Base-by-base conservation (phyloP, 306 rosid species). In the Hippophae gyantsensis region DNA sequence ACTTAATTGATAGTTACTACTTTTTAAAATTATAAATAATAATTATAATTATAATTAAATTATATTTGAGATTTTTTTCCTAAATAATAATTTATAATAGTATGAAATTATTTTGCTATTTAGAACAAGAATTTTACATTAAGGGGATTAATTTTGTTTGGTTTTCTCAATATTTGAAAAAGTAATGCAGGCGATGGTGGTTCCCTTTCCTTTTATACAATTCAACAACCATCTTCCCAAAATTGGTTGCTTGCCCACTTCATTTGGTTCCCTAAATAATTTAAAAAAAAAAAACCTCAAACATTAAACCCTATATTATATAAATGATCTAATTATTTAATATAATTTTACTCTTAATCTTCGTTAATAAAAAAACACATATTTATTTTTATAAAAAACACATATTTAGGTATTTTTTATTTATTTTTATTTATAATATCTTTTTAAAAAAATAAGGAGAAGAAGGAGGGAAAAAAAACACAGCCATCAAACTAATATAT, bases 191-290 rank as follows among this genome's bases (percentile, higher is more conserved):
- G 58, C 13, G 25, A 26, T 48, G 81, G 76, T 61, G 70, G 73
- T 72, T 73, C 47, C 72, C 55, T 57, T 60, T 51, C 67, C 69
- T 75, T 75, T 67, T 74, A 62, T 74, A 71, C 76, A 65, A 78
- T 69, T 75, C 78, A 79, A 77, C 88, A 48, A 75, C 81, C 83
- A 71, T 74, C 71, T 73, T 66, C 61, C 66, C 73, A 58, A 48
- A 48, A 82, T 69, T 71, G 84, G 86, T 81, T 76, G 88, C 81
- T 80, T 78, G 78, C 83, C 82, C 78, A 72, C 77, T 80, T 78
- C 84, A 68, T 68, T 68, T 40, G 68, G 69, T 72, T 32, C 38
- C 38, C 58, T 48, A 66, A 57, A 62, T 58, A 32, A 48, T 48
- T 6, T 14, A 13, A 13, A 72, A 49, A 25, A 27, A 27, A 23